Conservation (phyloP, 352 stramenopile species). For the Phytophthora sp. region DNA sequence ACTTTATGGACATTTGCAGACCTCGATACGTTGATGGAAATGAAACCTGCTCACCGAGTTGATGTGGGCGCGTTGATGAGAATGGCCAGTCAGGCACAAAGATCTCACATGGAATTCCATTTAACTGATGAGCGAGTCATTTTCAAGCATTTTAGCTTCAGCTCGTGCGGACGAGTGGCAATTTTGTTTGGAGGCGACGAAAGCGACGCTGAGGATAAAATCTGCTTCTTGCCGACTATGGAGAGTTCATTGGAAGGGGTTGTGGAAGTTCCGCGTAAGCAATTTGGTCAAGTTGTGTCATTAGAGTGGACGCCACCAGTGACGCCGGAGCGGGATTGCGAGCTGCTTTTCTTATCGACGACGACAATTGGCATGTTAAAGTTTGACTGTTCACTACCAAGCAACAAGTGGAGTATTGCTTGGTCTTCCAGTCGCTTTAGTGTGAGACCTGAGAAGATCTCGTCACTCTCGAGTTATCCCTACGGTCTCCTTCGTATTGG, state of each 20-base stretch:
- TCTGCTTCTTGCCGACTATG: conserved; percentile 62
- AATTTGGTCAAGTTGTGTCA: conserved; percentile 62
- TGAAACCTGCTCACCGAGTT: conserved; percentile 49
- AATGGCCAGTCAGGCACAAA: conserved; percentile 22
- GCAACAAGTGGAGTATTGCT: conserved; percentile 58
- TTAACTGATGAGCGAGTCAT: conserved; percentile 36
- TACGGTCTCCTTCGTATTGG: conserved; percentile 54
- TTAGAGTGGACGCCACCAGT: conserved; percentile 73
- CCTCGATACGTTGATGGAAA: conserved; percentile 50
- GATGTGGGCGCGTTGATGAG: conserved; percentile 47
- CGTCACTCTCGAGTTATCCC: conserved; percentile 59
- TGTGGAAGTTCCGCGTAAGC: conserved; percentile 57
- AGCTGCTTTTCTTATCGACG: conserved; percentile 70
- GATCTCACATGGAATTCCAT: conserved; percentile 49
- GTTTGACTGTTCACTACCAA: conserved; percentile 45
- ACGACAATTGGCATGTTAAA: conserved; percentile 71
- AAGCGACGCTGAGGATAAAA: conserved; percentile 32
- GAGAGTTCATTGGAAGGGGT: conserved; percentile 64
- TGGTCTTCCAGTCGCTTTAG: conserved; percentile 74
- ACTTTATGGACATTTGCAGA: conserved; percentile 69
- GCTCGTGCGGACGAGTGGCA: conserved; percentile 60
- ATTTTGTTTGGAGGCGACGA: conserved; percentile 53
- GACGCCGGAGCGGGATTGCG: conserved; percentile 52
- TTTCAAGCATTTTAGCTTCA: conserved; percentile 64
- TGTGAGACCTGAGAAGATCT: conserved; percentile 54